Evolutionary conservation across 2,329 filamentous ascomycete genomes (phyloP).

Genomic region (Aspergillus latus): DNA sequence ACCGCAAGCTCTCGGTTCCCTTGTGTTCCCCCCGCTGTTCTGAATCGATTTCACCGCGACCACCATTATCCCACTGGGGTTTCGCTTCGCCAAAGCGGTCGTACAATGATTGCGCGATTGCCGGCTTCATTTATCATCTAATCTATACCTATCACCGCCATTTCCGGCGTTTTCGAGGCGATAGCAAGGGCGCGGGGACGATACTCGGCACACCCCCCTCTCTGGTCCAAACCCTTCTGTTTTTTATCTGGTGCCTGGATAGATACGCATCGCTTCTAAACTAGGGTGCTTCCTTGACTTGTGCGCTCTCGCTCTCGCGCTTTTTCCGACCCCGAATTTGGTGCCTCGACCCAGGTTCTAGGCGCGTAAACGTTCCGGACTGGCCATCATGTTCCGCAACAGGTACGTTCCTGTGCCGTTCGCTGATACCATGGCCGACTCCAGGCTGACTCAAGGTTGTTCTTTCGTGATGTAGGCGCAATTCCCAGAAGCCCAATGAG

Average conservation of each 20-base stretch:
- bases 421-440: conserved; percentile 1
- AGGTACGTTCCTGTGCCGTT: conserved; percentile 39
- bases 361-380: conserved; percentile 8
- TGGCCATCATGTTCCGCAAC: conserved; percentile 48
- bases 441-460: conserved; percentile 15
- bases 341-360: neutral
- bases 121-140: neutral
- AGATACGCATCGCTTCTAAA: neutral
- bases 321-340: neutral
- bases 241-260: conserved; percentile 1
- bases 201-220: neutral
- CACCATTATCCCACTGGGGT: neutral
- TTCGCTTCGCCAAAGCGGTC: neutral
- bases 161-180: neutral
- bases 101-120: conserved; percentile 1
- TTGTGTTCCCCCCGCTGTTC: neutral
- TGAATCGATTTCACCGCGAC: neutral
- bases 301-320: neutral
- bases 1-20: conserved; percentile 2
- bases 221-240: neutral
- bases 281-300: conserved; percentile 16
- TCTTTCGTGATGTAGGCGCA: conserved; percentile 56
- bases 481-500: conserved; percentile 80
- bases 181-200: neutral
- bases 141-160: neutral